phyloP scores from a whole-genome alignment of 345 rosid genomes.

The Heritiera littoralis region DNA sequence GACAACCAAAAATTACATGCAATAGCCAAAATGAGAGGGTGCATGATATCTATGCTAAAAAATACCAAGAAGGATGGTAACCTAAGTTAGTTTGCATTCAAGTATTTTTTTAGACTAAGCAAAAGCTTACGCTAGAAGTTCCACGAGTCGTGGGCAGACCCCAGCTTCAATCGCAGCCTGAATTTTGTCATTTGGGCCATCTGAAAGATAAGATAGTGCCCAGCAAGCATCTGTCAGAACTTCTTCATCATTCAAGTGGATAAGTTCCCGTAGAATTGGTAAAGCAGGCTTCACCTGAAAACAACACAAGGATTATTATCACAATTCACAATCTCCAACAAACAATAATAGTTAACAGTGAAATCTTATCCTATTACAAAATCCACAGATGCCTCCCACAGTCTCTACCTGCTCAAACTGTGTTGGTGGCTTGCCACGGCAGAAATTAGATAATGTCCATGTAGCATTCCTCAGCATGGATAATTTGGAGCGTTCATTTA shows the following conservation, averaged over 20 bases:
- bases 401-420: constrained; percentile 64
- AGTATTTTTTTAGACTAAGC: neutral
- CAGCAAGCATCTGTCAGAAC: constrained; percentile 87
- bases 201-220: constrained; percentile 72
- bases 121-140: constrained; percentile 65
- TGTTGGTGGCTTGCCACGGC: constrained; percentile 78
- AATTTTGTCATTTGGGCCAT: constrained; percentile 86
- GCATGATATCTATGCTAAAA: neutral
- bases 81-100: neutral
- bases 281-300: constrained; percentile 80
- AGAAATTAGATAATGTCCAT: constrained; percentile 74
- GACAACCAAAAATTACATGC: constrained; percentile 17
- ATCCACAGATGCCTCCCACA: constrained; percentile 11
- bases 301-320: constrained; percentile 16
- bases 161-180: constrained; percentile 81
- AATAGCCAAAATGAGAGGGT: constrained; percentile 11
- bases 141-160: constrained; percentile 76
- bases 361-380: neutral
- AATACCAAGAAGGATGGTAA: neutral
- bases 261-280: constrained; percentile 71
- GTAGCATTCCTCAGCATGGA: constrained; percentile 82
- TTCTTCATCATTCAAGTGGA: constrained; percentile 74
- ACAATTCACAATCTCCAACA: neutral
- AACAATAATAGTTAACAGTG: neutral
- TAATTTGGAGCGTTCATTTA: constrained; percentile 62